Conservation (phyloP, 2,329 filamentous ascomycete species). For the Arthrobotrys entomopaga region DNA sequence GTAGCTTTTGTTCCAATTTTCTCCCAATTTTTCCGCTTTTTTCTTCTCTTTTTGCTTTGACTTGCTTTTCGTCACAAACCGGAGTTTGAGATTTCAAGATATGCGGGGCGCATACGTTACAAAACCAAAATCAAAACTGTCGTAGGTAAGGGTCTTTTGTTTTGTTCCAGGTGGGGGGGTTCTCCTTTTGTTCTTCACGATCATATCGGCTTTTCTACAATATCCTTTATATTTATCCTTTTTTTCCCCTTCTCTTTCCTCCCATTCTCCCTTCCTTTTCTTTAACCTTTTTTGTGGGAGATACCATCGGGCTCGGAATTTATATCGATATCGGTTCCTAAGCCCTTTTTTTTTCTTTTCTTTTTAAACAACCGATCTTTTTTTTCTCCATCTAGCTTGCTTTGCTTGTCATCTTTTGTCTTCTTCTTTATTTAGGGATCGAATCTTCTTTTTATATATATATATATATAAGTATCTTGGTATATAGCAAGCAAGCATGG, state of each 20-base stretch:
- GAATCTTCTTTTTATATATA: constrained; percentile 16
- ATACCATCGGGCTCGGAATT: too few species aligned
- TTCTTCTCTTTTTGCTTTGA: constrained; percentile 54
- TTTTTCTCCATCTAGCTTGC: neutral
- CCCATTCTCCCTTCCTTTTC: too few species aligned
- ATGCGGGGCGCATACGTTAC: constrained; percentile 53
- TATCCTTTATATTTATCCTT: constrained; percentile 14
- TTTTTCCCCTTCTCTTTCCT: too few species aligned
- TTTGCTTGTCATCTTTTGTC: constrained; percentile 15
- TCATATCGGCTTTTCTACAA: constrained; percentile 14
- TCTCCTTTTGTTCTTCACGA: constrained; percentile 26
- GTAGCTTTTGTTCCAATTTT: constrained; percentile 42
- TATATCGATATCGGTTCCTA: too few species aligned
- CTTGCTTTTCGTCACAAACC: constrained; percentile 53
- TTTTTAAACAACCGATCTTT: neutral
- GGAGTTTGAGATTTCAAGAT: constrained; percentile 56
- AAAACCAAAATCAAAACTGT: constrained; percentile 49
- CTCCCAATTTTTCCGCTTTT: constrained; percentile 29
- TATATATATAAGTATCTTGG: constrained; percentile 5
- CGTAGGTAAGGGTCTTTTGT: constrained; percentile 46
- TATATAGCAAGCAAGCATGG: neutral
- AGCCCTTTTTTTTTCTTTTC: too few species aligned
- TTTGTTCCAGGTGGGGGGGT: constrained; percentile 36
- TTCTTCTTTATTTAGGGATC: constrained; percentile 60
- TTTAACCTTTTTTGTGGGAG: neutral